phyloP scores from a whole-genome alignment of 352 stramenopile species.

The Globisporangium solare region DNA sequence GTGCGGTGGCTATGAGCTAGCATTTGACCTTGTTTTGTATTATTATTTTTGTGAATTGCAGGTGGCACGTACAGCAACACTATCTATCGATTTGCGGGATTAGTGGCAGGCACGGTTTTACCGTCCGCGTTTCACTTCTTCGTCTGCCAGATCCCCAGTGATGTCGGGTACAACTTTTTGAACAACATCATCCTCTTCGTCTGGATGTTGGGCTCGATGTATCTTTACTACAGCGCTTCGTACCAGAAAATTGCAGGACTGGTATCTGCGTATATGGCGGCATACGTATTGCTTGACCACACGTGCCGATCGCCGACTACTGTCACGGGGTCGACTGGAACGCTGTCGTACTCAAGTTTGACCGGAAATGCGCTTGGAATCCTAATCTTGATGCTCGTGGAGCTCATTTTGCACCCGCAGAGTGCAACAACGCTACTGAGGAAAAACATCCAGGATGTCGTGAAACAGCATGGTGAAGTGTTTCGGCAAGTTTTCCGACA shows the following conservation, averaged over 20 bases:
- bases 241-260: constrained; percentile 55
- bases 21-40: not conserved
- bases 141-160: constrained; percentile 42
- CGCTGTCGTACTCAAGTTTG: constrained; percentile 53
- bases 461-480: constrained; percentile 33
- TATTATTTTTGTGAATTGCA: not conserved
- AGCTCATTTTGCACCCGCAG: constrained; percentile 38
- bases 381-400: constrained; percentile 57
- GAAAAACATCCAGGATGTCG: constrained; percentile 46
- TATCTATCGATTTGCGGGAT: constrained; percentile 56
- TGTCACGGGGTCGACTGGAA: constrained; percentile 13
- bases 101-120: constrained; percentile 66
- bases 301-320: constrained; percentile 21
- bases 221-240: constrained; percentile 57
- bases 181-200: constrained; percentile 63
- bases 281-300: constrained; percentile 52
- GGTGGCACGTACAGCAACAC: constrained; percentile 66
- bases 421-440: constrained; percentile 49
- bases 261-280: constrained; percentile 64
- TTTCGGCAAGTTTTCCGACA: constrained; percentile 49
- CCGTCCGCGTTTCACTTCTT: constrained; percentile 74
- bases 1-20: too few relatives aligned
- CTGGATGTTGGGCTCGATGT: constrained; percentile 67
- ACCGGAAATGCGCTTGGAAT: constrained; percentile 69
- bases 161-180: constrained; percentile 41